Base-by-base conservation (phyloP, 2,329 filamentous ascomycete species). In the Aspergillus unguis region DNA sequence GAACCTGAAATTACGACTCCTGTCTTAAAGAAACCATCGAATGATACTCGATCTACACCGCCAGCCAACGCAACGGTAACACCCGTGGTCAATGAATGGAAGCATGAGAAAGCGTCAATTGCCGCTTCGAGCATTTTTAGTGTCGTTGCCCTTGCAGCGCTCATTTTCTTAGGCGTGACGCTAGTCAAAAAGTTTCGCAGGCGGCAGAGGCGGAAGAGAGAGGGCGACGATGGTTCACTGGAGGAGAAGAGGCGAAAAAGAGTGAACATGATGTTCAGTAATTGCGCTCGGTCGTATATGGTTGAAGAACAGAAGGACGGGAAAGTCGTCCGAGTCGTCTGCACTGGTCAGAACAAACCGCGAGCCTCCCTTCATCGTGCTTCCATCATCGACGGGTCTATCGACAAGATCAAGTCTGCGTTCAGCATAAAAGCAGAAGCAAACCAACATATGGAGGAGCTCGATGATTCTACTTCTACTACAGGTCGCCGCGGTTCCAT, bases 211-310 rank as follows among this genome's bases (percentile, higher is more conserved):
- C 59, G 54, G 10, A 62, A 55, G 35, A 52, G 55, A n/a, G 40
- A 35, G 7, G 46, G 32, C 9, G 28, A 50, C 17, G 23, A 61
- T 58, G 5, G 52, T 48, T 6, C 48, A 7, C 47, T 50, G 7
- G 57, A 53, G 1, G 58, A 65, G 25, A 44, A 29, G 41, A 54
- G 50, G 25, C 50, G 45, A 4, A 58, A 56, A 35, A 62, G 67
- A 5, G 62, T 62, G 28, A 65, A 60, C 8, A 38, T 68, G 27
- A 69, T 69, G 64, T 66, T 66, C 46, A 62, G 60, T 44, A 60
- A 58, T 7, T 65, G 59, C 25, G 61, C 42, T 23, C 27, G 63
- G 17, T 50, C 59, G 4, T 65, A 62, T 29, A 45, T 62, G 17
- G 53, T 65, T 26, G 59, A 62, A 36, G 58, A 62, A 33, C 53